Conservation (phyloP, 2,329 filamentous ascomycete genomes). For the Alternaria conjuncta region DNA sequence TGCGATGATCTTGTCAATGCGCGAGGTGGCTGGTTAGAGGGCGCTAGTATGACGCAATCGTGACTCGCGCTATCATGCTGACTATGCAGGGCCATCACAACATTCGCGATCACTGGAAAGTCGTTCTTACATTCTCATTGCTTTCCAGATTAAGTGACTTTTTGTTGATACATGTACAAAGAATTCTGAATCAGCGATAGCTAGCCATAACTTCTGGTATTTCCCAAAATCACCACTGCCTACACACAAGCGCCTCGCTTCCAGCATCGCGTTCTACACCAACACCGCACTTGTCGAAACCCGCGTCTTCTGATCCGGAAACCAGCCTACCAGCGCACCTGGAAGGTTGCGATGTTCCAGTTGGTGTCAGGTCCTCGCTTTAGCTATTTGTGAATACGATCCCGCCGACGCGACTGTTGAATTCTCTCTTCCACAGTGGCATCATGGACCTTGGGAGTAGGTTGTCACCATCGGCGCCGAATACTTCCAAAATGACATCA, state of each 20-base stretch:
- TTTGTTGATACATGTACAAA: not conserved
- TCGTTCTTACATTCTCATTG: not conserved
- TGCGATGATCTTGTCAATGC: not conserved
- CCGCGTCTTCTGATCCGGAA: not conserved
- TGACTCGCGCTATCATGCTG: not conserved
- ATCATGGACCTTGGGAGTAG: conserved; percentile 33
- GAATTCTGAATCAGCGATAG: not conserved
- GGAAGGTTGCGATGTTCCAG: not conserved
- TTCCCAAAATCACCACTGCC: not conserved
- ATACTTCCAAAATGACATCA: conserved; percentile 29
- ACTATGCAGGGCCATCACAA: not conserved
- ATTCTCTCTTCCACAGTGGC: conserved; percentile 43
- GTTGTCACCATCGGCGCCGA: conserved; percentile 18
- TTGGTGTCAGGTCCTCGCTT: not conserved
- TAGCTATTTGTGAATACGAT: conserved; percentile 20
- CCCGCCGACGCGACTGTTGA: conserved; percentile 28
- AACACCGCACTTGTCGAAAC: not conserved
- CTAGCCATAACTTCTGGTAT: too few relatives aligned
- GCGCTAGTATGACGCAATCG: conserved; percentile 5
- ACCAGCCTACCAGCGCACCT: not conserved
- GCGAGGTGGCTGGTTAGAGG: not conserved
- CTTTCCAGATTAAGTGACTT: not conserved
- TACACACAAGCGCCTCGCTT: not conserved
- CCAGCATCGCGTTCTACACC: not conserved
- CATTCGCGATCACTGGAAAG: not conserved